Percentiles rank a stretch among this genome's conserved stretches.
Conservation (phyloP, 148 eudicot species). For the Nepenthes mirabilis region DNA sequence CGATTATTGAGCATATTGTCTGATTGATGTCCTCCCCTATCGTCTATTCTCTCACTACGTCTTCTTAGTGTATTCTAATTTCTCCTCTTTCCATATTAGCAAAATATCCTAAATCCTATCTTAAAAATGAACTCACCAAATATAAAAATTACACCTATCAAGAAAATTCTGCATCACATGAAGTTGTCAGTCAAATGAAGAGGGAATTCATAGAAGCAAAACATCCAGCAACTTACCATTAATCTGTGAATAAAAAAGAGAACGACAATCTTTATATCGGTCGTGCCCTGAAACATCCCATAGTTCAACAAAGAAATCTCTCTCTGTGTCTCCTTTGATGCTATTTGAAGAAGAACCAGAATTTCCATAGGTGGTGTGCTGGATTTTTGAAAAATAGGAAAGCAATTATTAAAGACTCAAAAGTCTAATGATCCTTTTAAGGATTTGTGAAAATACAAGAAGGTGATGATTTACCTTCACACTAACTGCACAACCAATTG, state of each 20-base stretch:
- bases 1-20: too few species aligned
- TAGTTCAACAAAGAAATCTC: slow-evolving; percentile 81
- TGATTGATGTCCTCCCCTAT: too few species aligned
- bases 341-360: slow-evolving; percentile 62
- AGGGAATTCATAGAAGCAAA: slow-evolving; percentile 1
- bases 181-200: not conserved
- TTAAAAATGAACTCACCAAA: too few species aligned
- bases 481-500: slow-evolving; percentile 76
- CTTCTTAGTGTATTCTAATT: too few species aligned
- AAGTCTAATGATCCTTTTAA: not conserved
- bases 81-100: too few species aligned
- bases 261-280: slow-evolving; percentile 74
- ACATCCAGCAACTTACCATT: slow-evolving; percentile 37
- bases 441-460: not conserved
- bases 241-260: slow-evolving; percentile 78
- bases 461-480: slow-evolving; percentile 48
- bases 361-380: slow-evolving; percentile 62
- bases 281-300: slow-evolving; percentile 95
- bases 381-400: slow-evolving; percentile 7
- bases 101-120: too few species aligned
- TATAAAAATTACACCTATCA: too few species aligned
- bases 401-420: not conserved
- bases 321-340: slow-evolving; percentile 48
- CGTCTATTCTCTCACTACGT: too few species aligned
- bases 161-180: too few species aligned